These are phyloP conservation scores for Monosporascus sp. DNA, from an alignment of 2,329 filamentous ascomycete species.

Conservation along the genomic window DNA sequence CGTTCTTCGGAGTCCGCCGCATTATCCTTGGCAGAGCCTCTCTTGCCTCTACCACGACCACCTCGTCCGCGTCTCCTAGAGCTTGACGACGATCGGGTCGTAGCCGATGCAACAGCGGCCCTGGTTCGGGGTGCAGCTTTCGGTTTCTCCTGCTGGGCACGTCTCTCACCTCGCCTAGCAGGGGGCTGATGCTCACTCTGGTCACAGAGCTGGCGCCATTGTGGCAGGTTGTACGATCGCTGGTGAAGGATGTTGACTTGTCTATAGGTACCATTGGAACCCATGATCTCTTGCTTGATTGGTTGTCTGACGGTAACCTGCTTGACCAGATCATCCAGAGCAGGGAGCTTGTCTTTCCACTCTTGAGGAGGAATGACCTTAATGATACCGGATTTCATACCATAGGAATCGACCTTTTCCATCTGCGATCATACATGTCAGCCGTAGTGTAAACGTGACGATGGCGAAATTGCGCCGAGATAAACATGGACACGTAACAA, in stretches of 20 bases:
- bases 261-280: slow-evolving; percentile 88
- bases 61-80: slow-evolving; percentile 37
- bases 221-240: slow-evolving; percentile 90
- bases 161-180: slow-evolving; percentile 77
- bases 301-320: slow-evolving; percentile 91
- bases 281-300: slow-evolving; percentile 97
- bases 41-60: slow-evolving; percentile 32
- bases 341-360: slow-evolving; percentile 79
- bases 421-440: slow-evolving; percentile 38
- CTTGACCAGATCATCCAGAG: slow-evolving; percentile 81
- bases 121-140: slow-evolving; percentile 37
- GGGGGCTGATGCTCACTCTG: slow-evolving; percentile 95
- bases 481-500: not conserved
- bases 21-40: slow-evolving; percentile 32
- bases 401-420: slow-evolving; percentile 83
- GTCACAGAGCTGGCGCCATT: slow-evolving; percentile 91
- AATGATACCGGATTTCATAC: slow-evolving; percentile 95
- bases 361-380: slow-evolving; percentile 91
- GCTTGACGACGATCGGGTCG: slow-evolving; percentile 15
- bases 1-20: slow-evolving; percentile 39
- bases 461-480: not conserved
- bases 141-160: slow-evolving; percentile 52
- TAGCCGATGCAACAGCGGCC: slow-evolving; percentile 26
- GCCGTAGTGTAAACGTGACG: not conserved
- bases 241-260: slow-evolving; percentile 97